phyloP scores from a whole-genome alignment of 345 rosid genomes.

The Noccaea bulbosa region DNA sequence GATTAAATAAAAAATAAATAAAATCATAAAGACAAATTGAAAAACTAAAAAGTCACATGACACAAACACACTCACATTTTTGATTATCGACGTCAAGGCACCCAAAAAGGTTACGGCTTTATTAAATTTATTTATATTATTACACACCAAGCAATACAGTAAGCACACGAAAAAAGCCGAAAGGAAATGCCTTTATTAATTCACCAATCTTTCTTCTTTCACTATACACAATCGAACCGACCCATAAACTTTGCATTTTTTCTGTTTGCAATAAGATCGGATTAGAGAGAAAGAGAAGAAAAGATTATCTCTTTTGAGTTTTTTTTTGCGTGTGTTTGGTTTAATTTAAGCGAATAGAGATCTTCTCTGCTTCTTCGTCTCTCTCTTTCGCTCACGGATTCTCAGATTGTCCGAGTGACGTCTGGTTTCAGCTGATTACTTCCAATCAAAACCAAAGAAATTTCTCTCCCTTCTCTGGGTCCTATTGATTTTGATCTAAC shows the following conservation, averaged over 20 bases:
- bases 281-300: constrained; percentile 39
- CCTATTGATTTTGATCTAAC: constrained; percentile 36
- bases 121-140: not conserved
- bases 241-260: constrained; percentile 27
- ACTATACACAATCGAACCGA: constrained; percentile 34
- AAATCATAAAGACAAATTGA: constrained; percentile 7
- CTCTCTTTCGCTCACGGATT: constrained; percentile 27
- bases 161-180: not conserved
- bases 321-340: not conserved
- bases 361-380: constrained; percentile 37
- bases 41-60: constrained; percentile 10
- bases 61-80: constrained; percentile 11
- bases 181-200: constrained; percentile 26
- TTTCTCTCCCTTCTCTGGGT: constrained; percentile 22
- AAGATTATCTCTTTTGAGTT: constrained; percentile 23
- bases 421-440: constrained; percentile 36
- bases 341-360: constrained; percentile 27
- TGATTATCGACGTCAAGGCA: constrained; percentile 38
- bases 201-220: constrained; percentile 1
- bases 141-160: constrained; percentile 28
- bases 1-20: not conserved
- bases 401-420: constrained; percentile 41
- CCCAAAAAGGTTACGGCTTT: constrained; percentile 36
- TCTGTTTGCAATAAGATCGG: not conserved
- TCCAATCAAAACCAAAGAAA: too few species aligned